These are phyloP conservation scores for Chenopodium suecicum DNA, from an alignment of 148 eudicot species.

Conservation along the genomic window DNA sequence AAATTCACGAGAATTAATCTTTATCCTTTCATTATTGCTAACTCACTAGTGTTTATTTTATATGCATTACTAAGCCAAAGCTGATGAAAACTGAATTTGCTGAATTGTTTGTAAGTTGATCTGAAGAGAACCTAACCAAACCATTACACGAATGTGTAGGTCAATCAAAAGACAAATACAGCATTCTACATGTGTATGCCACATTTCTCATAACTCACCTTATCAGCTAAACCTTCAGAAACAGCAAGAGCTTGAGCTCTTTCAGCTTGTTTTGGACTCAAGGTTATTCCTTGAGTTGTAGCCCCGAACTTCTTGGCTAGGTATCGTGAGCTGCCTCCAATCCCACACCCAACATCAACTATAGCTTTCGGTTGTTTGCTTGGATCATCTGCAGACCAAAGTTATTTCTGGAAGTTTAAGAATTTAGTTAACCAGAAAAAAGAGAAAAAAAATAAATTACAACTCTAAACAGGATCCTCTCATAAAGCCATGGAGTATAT, in stretches of 20 bases:
- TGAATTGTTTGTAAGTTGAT: not conserved
- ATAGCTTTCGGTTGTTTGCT: slow-evolving; percentile 42
- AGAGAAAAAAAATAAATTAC: not conserved
- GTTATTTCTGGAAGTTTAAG: not conserved
- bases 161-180: not conserved
- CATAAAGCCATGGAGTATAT: too few relatives aligned
- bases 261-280: slow-evolving; percentile 82
- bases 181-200: not conserved
- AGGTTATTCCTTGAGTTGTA: slow-evolving; percentile 61
- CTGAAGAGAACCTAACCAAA: not conserved
- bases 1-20: not conserved
- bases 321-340: slow-evolving; percentile 90
- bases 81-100: not conserved
- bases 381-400: slow-evolving; percentile 54
- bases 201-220: slow-evolving; percentile 38
- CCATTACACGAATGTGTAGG: too few relatives aligned
- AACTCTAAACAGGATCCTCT: too few relatives aligned
- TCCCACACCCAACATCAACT: slow-evolving; percentile 93
- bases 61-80: not conserved
- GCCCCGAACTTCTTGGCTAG: slow-evolving; percentile 69
- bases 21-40: not conserved
- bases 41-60: not conserved
- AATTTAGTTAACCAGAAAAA: too few relatives aligned
- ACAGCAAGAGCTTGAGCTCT: slow-evolving; percentile 86
- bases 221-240: slow-evolving; percentile 70